Evolutionary conservation across 2,329 filamentous ascomycete genomes (phyloP), one percentile per base, ranked within the genome.

Genomic region (Hypomyces perniciosus): DNA sequence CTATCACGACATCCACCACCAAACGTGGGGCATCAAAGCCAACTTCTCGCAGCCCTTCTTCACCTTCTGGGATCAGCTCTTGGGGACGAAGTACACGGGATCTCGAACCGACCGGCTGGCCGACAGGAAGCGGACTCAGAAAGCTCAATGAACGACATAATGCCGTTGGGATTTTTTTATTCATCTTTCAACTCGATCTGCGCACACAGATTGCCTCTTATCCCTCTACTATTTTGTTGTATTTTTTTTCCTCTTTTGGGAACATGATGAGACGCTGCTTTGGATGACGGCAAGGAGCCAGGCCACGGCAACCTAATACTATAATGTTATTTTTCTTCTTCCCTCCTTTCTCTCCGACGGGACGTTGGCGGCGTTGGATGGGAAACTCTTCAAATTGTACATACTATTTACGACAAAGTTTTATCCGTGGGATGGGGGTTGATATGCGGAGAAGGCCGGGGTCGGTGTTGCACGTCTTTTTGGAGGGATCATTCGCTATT

Each of bases 1-100:
- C 34, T 99, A 97, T 70, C 93, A 99, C 65, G 93, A 99, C 65
- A 92, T 99, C 53, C 93, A 99, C 71, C 93, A 99, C 72, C 93
- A 99, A 72, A 95, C 88, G 70, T 97, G 92, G 91, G 93, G 93
- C 51, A 96, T 99, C 78, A 99, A 97, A 79, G 88, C 86, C 57
- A 95, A 95, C 72, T 95, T 90, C 68, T 86, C 85, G 5, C 89
- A 95, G 69, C 89, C 89, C 3, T 95, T 91, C 73, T 96, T 97
- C 72, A 96, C 88, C 44, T 90, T 96, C 72, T 97, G 93, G 90
- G 93, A 99, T 67, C 77, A 80, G 43, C 64, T 90, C 29, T 75
- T 96, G 26, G 84, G 85, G 46, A 99, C 93, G 27, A 86, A 83
- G 69, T 96, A 90, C 84, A 82, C 79, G 53, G 89, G 88, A 45